These are phyloP conservation scores for Ephemerocybe angulata DNA, from an alignment of 768 basidiomycete species.

Conservation along the genomic window DNA sequence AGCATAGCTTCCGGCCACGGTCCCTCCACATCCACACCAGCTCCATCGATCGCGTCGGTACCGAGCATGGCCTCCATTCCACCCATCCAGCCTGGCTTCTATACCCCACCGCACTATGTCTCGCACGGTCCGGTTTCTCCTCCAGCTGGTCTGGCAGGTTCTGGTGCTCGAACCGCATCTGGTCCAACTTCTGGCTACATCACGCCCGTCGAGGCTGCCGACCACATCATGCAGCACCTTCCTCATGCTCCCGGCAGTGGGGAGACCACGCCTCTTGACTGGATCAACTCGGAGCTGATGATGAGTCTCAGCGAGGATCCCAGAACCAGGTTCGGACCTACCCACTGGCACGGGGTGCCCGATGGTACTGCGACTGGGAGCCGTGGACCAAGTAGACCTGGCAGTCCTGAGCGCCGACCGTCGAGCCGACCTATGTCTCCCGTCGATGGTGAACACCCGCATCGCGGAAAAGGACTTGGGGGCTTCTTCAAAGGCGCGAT, in stretches of 20 bases:
- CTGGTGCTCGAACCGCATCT: conserved; percentile 12
- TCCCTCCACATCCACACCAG: background rate
- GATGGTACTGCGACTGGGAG: conserved; percentile 16
- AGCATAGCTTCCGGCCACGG: background rate
- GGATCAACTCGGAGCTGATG: conserved; percentile 84
- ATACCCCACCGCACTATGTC: too few relatives aligned
- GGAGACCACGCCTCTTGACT: conserved; percentile 54
- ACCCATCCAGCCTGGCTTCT: background rate
- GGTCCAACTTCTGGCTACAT: conserved; percentile 30
- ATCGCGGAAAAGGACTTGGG: background rate
- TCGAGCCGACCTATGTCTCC: conserved; percentile 3
- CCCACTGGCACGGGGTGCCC: conserved; percentile 3
- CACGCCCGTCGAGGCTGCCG: conserved; percentile 35
- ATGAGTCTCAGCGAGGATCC: conserved; percentile 31
- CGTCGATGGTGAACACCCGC: background rate
- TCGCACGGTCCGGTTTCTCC: too few relatives aligned
- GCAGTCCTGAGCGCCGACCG: conserved; percentile 17
- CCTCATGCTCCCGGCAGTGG: conserved; percentile 46
- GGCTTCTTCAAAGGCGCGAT: conserved; percentile 10
- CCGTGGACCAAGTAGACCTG: conserved; percentile 15
- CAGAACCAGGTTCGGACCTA: conserved; percentile 3
- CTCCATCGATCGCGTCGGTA: background rate
- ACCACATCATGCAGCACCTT: conserved; percentile 28
- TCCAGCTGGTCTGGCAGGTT: background rate
- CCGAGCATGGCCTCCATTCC: background rate